phyloP scores from a whole-genome alignment of 2,329 filamentous ascomycete species.

The Pyricularia grisea region DNA sequence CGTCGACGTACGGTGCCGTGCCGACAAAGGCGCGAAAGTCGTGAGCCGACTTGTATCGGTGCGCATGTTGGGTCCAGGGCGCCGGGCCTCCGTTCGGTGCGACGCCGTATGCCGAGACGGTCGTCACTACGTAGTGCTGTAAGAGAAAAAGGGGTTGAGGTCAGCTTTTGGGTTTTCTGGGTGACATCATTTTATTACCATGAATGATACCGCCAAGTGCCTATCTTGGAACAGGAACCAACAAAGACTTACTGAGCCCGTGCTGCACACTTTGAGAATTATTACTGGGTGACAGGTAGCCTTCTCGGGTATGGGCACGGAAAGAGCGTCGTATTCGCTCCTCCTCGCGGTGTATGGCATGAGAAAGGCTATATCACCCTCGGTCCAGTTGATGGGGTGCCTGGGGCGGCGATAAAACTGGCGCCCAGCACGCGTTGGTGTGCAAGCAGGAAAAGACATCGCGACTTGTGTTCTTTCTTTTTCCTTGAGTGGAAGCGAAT shows the following conservation, averaged over 20 bases:
- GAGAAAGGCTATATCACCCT: conserved; percentile 23
- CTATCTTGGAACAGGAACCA: neutral
- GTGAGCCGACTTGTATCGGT: conserved; percentile 13
- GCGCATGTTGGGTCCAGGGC: conserved; percentile 19
- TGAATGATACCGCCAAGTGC: neutral
- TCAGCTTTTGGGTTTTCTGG: neutral
- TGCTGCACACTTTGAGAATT: conserved; percentile 14
- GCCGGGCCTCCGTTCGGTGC: conserved; percentile 12
- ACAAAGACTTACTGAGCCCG: conserved; percentile 1
- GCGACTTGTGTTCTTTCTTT: too few relatives aligned
- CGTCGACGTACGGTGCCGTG: conserved; percentile 11
- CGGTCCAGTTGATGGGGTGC: conserved; percentile 5
- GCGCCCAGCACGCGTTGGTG: neutral
- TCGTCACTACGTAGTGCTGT: conserved; percentile 17
- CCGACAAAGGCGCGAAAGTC: conserved; percentile 23
- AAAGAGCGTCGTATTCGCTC: conserved; percentile 11
- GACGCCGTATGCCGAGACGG: conserved; percentile 22
- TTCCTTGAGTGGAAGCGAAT: neutral
- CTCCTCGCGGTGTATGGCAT: conserved; percentile 6
- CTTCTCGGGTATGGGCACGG: conserved; percentile 9
- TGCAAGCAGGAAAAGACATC: neutral
- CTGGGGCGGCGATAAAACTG: neutral
- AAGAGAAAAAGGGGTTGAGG: neutral
- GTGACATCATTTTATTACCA: neutral
- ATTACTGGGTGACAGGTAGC: conserved; percentile 24